Evolutionary conservation across 768 basidiomycete genomes (phyloP).

Genomic region (Termitomyces sp.): DNA sequence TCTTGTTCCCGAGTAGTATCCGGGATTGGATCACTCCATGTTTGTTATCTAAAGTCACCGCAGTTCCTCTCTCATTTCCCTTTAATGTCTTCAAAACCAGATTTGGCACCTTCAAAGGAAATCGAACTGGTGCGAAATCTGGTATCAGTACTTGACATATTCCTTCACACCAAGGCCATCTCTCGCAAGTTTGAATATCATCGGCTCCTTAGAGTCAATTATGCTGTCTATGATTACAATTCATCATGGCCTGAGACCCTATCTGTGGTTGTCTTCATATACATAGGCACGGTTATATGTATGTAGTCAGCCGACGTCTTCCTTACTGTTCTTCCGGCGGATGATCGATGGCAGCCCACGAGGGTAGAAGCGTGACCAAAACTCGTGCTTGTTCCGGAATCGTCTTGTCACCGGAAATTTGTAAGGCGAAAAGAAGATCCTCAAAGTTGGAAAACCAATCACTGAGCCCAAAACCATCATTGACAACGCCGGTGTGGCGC

Average conservation of each 20-base stretch:
- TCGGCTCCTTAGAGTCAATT: background rate
- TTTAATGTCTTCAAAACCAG: background rate
- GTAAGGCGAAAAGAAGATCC: background rate
- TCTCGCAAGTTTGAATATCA: background rate
- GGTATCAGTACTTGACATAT: background rate
- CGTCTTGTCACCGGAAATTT: background rate
- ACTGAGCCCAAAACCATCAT: background rate
- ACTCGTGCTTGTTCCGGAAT: background rate
- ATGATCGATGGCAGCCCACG: background rate
- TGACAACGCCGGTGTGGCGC: background rate
- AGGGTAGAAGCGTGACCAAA: background rate
- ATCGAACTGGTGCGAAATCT: background rate
- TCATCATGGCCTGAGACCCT: background rate
- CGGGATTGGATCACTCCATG: background rate
- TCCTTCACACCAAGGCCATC: background rate
- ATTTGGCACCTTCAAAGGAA: constrained; percentile 1
- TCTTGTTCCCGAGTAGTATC: background rate
- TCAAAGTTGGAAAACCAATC: background rate
- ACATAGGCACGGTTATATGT: background rate
- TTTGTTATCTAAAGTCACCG: background rate
- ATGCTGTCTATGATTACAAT: background rate
- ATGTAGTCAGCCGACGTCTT: background rate
- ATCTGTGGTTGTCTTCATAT: background rate
- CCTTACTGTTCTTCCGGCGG: background rate
- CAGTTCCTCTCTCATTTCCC: background rate